Conservation (phyloP, 805 yeast genomes). For the Blastobotrys chiropterorum region DNA sequence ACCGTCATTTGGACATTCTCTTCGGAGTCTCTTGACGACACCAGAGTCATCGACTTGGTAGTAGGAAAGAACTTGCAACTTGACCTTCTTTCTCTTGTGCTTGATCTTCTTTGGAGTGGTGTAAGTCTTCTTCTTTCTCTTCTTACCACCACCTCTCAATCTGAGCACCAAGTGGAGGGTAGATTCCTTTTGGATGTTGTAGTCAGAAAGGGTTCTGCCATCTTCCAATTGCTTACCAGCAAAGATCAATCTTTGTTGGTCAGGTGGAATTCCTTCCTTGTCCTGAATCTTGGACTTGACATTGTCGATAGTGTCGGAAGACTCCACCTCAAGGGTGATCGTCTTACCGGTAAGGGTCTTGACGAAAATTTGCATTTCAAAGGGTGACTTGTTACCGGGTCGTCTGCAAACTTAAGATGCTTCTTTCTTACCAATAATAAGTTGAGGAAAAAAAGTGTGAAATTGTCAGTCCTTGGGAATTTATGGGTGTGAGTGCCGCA, state of each 20-base stretch:
- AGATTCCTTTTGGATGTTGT: conserved; percentile 98
- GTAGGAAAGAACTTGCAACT: conserved; percentile 98
- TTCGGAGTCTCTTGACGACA: conserved; percentile 96
- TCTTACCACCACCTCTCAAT: conserved; percentile 99
- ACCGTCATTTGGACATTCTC: conserved; percentile 94
- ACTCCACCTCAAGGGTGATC: too few species aligned
- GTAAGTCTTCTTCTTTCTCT: conserved; percentile 99
- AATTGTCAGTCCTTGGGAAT: background rate
- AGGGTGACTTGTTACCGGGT: conserved; percentile 24
- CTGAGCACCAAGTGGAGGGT: conserved; percentile 93
- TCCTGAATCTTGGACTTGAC: conserved; percentile 96
- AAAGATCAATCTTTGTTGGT: conserved; percentile 93
- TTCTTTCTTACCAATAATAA: conserved; percentile 25
- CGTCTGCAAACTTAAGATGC: conserved; percentile 31
- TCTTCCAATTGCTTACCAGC: conserved; percentile 95
- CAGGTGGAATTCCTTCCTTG: conserved; percentile 97
- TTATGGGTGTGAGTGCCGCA: background rate
- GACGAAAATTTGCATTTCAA: too few species aligned
- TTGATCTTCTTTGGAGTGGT: conserved; percentile 99
- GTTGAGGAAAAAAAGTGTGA: conserved; percentile 10
- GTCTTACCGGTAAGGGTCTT: too few species aligned
- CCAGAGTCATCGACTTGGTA: conserved; percentile 99
- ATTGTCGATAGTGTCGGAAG: conserved; percentile 93
- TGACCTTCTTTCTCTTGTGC: conserved; percentile 99
- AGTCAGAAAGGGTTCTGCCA: too few species aligned